These are phyloP conservation scores for Botrytis byssoidea DNA, from an alignment of 2,329 filamentous ascomycete genomes.

Conservation along the genomic window DNA sequence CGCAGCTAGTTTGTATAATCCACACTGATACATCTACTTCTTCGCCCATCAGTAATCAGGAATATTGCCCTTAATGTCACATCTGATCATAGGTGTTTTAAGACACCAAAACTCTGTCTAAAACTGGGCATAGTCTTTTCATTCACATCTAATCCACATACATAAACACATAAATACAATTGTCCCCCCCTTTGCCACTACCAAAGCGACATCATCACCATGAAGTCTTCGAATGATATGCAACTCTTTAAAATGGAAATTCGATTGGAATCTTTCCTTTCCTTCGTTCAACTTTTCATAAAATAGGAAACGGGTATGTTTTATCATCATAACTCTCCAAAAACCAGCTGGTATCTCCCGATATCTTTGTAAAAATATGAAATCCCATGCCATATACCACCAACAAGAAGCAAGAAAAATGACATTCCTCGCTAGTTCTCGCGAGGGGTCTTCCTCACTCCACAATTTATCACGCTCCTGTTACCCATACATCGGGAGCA, in stretches of 20 bases:
- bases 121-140: background rate
- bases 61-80: too few relatives aligned
- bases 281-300: background rate
- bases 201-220: background rate
- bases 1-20: background rate
- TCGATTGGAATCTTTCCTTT: background rate
- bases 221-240: slow-evolving; percentile 6
- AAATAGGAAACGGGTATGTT: slow-evolving; percentile 14
- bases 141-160: slow-evolving; percentile 6
- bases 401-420: slow-evolving; percentile 5
- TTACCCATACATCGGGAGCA: background rate
- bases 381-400: slow-evolving; percentile 9
- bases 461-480: background rate
- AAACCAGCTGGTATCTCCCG: slow-evolving; percentile 1
- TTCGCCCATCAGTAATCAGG: background rate
- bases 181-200: background rate
- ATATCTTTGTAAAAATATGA: slow-evolving; percentile 15
- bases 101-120: background rate
- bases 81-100: background rate
- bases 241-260: slow-evolving; percentile 6
- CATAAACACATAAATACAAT: slow-evolving; percentile 5
- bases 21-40: too few relatives aligned
- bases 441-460: background rate
- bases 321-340: slow-evolving; percentile 14
- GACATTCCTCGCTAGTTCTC: background rate